Evolutionary conservation across 75 land plant species (phyloP), one percentile per base, ranked within the genome.

Genomic region (Larix kaempferi): DNA sequence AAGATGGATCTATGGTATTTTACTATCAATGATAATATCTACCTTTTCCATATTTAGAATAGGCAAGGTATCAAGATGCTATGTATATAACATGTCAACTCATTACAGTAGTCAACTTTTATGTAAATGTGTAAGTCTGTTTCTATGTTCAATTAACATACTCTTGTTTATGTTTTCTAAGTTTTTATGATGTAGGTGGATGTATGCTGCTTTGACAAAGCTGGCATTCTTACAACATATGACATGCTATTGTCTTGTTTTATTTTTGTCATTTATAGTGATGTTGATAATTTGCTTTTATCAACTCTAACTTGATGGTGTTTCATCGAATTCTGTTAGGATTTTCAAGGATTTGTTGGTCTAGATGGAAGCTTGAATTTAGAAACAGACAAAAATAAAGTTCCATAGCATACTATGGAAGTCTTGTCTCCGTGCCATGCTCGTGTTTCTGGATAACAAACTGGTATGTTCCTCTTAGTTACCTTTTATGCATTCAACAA

Each of bases 151-250:
- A n/a, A n/a, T n/a, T n/a, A n/a, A n/a, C n/a, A n/a, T n/a, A n/a
- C n/a, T n/a, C n/a, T n/a, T n/a, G n/a, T n/a, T n/a, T n/a, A n/a
- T n/a, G n/a, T n/a, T n/a, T n/a, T n/a, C n/a, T 63, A 57, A 62
- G 13, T 7, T 39, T 55, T 1, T 66, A 33, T 35, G 37, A 0
- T 81, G 56, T 90, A 95, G 98, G 98, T 95, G 79, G 98, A 95
- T 78, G 84, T 93, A 26, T 95, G 95, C 77, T 95, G 95, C 83
- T 95, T 95, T 85, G 98, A 95, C 78, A 95, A 95, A 83, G 93
- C 95, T 55, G 95, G 95, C 59, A 95, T 95, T 65, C 85, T 95
- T 17, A 95, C 98, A 75, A 90, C 94, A 74, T 94, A 95, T 91
- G 98, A 95, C 84, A 95, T 95, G 98, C 95, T 95, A 82, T 61